Conservation (phyloP, 371 early-diverging fungal genomes). For the Thermomucor indicae-seudaticae region DNA sequence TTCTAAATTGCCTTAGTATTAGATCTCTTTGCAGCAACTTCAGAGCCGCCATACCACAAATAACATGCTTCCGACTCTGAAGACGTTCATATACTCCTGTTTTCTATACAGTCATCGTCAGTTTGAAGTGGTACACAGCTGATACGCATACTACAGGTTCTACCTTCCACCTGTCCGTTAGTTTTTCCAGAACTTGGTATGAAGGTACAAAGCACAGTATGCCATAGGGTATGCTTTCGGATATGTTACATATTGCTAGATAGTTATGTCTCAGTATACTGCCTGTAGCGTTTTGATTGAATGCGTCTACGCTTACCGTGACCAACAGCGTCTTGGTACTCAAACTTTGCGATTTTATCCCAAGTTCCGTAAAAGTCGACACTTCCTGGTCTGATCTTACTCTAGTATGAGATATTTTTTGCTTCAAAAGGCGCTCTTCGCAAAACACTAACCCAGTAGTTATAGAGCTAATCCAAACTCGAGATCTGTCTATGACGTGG, state of each 20-base stretch:
- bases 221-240: constrained; percentile 52
- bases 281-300: background rate
- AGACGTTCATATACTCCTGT: constrained; percentile 36
- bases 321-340: constrained; percentile 72
- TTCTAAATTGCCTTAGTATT: background rate
- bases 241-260: constrained; percentile 43
- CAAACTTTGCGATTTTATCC: constrained; percentile 33
- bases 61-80: constrained; percentile 19
- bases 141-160: constrained; percentile 4
- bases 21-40: background rate
- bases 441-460: constrained; percentile 31
- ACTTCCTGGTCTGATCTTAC: constrained; percentile 29
- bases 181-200: constrained; percentile 48
- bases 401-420: background rate
- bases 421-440: too few species aligned
- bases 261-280: background rate
- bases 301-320: too few species aligned
- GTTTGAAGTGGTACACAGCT: background rate
- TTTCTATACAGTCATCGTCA: constrained; percentile 6
- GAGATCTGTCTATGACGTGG: constrained; percentile 55
- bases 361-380: constrained; percentile 49
- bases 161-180: constrained; percentile 48
- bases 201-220: constrained; percentile 65
- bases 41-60: too few species aligned
- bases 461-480: constrained; percentile 48